Conservation (phyloP, 1,139 yeast species). For the Suhomyces panamericanus region DNA sequence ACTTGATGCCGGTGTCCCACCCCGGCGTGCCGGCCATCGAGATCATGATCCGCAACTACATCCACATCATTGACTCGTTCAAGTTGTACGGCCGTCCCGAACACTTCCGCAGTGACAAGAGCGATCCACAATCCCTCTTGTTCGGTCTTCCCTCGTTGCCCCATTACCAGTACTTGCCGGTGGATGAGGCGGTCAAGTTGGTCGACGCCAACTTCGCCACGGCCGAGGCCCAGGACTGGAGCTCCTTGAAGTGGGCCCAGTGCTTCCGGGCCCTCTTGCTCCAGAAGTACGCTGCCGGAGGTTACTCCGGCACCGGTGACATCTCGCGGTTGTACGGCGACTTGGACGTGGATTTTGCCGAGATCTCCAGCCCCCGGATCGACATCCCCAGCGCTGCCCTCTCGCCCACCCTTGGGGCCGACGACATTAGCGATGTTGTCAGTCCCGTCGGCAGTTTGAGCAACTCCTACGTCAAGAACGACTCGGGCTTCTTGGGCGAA, state of each 20-base stretch:
- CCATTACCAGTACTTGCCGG: slow-evolving; percentile 49
- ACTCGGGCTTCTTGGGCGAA: slow-evolving; percentile 13
- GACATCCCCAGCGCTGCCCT: slow-evolving; percentile 6
- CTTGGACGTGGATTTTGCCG: slow-evolving; percentile 25
- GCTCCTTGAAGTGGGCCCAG: slow-evolving; percentile 39
- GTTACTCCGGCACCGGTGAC: slow-evolving; percentile 36
- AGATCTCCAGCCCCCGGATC: slow-evolving; percentile 21
- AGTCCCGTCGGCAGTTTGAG: slow-evolving; percentile 15
- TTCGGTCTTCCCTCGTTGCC: slow-evolving; percentile 62
- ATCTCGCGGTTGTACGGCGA: slow-evolving; percentile 32
- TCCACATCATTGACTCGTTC: slow-evolving; percentile 55
- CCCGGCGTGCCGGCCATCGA: slow-evolving; percentile 58
- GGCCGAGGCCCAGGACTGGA: slow-evolving; percentile 39
- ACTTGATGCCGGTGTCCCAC: slow-evolving; percentile 54
- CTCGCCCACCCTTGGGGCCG: slow-evolving; percentile 8
- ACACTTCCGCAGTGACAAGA: slow-evolving; percentile 49
- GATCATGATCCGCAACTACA: slow-evolving; percentile 55
- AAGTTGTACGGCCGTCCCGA: slow-evolving; percentile 56
- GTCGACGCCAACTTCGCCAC: slow-evolving; percentile 32
- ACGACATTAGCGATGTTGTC: slow-evolving; percentile 19
- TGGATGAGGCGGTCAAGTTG: slow-evolving; percentile 37
- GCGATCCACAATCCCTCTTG: slow-evolving; percentile 44
- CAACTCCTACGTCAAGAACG: slow-evolving; percentile 2
- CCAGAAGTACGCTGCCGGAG: slow-evolving; percentile 9
- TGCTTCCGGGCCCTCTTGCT: slow-evolving; percentile 29